These are phyloP conservation scores for Staphylotrichum longicolle DNA, from an alignment of 495 filamentous ascomycete species.

Conservation along the genomic window DNA sequence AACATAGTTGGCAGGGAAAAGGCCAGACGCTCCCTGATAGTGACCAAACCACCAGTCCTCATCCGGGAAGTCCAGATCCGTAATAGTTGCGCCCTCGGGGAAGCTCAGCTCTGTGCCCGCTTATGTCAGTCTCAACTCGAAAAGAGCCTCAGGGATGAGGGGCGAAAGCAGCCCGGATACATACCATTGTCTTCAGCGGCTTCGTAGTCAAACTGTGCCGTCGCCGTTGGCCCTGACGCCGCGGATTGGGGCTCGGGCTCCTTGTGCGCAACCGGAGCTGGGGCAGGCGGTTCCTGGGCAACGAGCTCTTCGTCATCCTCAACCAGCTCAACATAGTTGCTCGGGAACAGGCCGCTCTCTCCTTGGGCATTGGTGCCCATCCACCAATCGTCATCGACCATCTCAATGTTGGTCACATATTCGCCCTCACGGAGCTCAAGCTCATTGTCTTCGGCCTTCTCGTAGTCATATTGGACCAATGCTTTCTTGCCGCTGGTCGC, in stretches of 20 bases:
- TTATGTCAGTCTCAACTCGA: constrained; percentile 15
- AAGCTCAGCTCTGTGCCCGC: constrained; percentile 68
- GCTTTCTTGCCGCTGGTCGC: constrained; percentile 61
- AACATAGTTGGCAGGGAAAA: constrained; percentile 92
- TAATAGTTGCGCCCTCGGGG: constrained; percentile 80
- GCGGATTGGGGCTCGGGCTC: constrained; percentile 30
- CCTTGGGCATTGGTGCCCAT: constrained; percentile 79
- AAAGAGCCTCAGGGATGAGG: not conserved
- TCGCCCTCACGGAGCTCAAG: constrained; percentile 88
- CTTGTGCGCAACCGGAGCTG: constrained; percentile 22
- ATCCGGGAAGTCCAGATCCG: constrained; percentile 79
- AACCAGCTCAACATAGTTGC: constrained; percentile 90
- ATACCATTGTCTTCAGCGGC: constrained; percentile 90
- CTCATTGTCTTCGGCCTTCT: constrained; percentile 96
- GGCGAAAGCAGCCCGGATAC: constrained; percentile 4
- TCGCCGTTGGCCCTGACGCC: constrained; percentile 61
- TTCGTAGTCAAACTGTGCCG: constrained; percentile 92
- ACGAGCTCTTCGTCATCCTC: constrained; percentile 49
- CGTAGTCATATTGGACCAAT: constrained; percentile 89
- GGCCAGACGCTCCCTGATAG: constrained; percentile 71
- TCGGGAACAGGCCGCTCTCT: constrained; percentile 87
- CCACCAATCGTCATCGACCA: constrained; percentile 99
- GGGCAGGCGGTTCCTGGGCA: constrained; percentile 29
- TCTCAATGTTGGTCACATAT: constrained; percentile 89
- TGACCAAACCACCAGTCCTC: constrained; percentile 98